Percentiles rank a stretch among this genome's conserved stretches.
Evolutionary conservation across 331 rosid species (phyloP).

Genomic region (Quercus lobata): DNA sequence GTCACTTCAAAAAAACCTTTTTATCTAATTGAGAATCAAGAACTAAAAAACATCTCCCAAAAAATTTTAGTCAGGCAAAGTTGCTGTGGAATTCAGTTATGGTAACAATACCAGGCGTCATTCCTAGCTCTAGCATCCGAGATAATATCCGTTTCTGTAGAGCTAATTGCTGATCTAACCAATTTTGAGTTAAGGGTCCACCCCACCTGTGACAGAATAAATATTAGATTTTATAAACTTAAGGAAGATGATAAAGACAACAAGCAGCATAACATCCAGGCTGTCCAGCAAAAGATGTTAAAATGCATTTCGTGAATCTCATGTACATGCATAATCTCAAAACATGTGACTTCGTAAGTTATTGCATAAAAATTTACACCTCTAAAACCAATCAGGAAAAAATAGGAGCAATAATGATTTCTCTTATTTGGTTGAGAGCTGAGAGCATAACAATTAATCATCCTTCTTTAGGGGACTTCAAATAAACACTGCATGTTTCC

Average conservation of each 20-base stretch:
- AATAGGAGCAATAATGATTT: too few species aligned
- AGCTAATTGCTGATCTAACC: conserved; percentile 82
- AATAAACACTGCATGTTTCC: not conserved
- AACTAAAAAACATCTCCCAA: not conserved
- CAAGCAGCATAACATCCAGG: not conserved
- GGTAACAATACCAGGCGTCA: conserved; percentile 79
- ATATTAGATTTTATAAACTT: conserved; percentile 14
- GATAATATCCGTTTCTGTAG: conserved; percentile 73
- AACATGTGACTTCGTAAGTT: too few species aligned
- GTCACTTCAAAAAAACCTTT: not conserved
- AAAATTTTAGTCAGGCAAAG: not conserved
- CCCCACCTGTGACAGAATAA: conserved; percentile 73
- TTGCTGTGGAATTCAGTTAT: not conserved
- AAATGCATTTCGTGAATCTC: not conserved
- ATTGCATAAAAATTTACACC: too few species aligned
- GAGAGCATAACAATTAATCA: too few species aligned
- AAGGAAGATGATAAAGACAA: conserved; percentile 16
- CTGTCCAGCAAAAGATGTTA: not conserved
- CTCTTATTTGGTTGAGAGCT: too few species aligned
- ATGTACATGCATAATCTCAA: not conserved
- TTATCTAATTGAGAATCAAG: not conserved
- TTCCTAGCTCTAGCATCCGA: conserved; percentile 90
- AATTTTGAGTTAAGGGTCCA: conserved; percentile 84
- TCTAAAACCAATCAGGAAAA: too few species aligned
- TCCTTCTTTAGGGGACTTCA: not conserved